phyloP scores from a whole-genome alignment of 352 stramenopile genomes.

The Nothophytophthora sp. region DNA sequence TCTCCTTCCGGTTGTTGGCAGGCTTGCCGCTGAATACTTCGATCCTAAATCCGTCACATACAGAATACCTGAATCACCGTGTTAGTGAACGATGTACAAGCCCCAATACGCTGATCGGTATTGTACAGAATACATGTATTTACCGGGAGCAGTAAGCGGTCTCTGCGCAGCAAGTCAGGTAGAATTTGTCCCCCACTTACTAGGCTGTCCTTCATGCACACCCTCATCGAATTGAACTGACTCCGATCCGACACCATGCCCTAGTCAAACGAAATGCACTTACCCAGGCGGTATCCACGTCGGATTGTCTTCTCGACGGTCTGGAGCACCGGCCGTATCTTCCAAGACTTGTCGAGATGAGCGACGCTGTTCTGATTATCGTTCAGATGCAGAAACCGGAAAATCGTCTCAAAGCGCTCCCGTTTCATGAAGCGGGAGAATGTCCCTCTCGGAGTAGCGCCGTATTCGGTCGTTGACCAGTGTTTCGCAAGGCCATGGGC shows the following conservation, averaged over 20 bases:
- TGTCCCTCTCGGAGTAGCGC: constrained; percentile 2
- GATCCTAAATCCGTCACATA: constrained; percentile 11
- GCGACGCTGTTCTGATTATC: not conserved
- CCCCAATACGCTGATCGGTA: constrained; percentile 2
- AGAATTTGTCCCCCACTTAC: constrained; percentile 19
- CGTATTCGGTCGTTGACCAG: constrained; percentile 1
- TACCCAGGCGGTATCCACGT: constrained; percentile 1
- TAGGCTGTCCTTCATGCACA: constrained; percentile 16
- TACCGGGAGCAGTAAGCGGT: constrained; percentile 16
- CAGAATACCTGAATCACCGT: constrained; percentile 4
- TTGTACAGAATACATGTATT: not conserved
- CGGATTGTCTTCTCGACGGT: constrained; percentile 13
- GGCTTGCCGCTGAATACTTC: constrained; percentile 7
- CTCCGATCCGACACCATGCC: constrained; percentile 9
- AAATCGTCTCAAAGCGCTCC: constrained; percentile 12
- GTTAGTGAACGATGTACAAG: constrained; percentile 2
- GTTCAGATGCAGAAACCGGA: constrained; percentile 11
- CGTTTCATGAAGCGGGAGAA: constrained; percentile 8
- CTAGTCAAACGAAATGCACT: constrained; percentile 11
- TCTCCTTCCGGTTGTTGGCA: not conserved
- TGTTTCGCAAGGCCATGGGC: not conserved
- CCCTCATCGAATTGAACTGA: constrained; percentile 8
- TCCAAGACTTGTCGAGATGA: constrained; percentile 6
- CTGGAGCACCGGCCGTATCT: constrained; percentile 3
- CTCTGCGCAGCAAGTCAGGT: constrained; percentile 16